phyloP scores from a whole-genome alignment of 2,329 filamentous ascomycete genomes.

The Fusarium napiforme region DNA sequence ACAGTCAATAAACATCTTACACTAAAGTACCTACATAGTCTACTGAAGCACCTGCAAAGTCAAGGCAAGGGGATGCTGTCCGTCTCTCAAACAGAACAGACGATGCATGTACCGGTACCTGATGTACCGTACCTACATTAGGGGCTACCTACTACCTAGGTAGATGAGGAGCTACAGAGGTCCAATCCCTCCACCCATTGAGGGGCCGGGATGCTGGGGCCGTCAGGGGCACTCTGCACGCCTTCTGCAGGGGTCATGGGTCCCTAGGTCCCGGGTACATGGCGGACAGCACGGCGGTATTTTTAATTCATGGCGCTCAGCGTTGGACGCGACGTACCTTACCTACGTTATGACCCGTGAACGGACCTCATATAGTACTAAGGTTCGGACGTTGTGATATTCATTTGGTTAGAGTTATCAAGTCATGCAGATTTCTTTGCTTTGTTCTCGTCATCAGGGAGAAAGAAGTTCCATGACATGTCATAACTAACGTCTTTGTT shows the following conservation, averaged over 20 bases:
- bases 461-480: conserved; percentile 5
- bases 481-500: conserved; percentile 12
- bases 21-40: not conserved
- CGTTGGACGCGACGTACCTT: not conserved
- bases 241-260: conserved; percentile 28
- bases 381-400: conserved; percentile 16
- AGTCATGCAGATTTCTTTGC: conserved; percentile 8
- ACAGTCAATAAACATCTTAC: not conserved
- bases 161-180: conserved; percentile 32
- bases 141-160: conserved; percentile 7
- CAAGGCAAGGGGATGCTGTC: conserved; percentile 9
- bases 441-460: conserved; percentile 12
- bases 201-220: conserved; percentile 30
- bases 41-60: not conserved
- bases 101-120: conserved; percentile 8
- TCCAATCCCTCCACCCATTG: conserved; percentile 15
- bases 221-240: conserved; percentile 40
- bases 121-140: conserved; percentile 39
- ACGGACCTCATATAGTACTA: not conserved
- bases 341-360: not conserved
- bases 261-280: conserved; percentile 20
- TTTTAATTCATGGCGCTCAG: conserved; percentile 2
- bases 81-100: not conserved
- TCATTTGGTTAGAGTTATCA: conserved; percentile 6
- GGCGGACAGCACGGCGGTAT: conserved; percentile 8